A percentile compares a stretch with the other conserved stretches of the same genome.
phyloP scores from a whole-genome alignment of 73 alveolate genomes.

The Tetrahymena malaccensis region DNA sequence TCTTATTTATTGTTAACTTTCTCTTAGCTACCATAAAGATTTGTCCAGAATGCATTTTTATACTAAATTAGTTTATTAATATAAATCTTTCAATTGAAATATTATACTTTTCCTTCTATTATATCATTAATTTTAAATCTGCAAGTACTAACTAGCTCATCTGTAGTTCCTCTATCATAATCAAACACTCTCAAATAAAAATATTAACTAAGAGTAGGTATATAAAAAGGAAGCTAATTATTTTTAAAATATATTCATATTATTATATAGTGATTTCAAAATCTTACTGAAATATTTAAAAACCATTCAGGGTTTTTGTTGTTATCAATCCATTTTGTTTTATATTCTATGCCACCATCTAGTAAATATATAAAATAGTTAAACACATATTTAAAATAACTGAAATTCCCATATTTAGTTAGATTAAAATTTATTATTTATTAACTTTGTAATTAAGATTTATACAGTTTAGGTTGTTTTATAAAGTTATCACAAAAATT shows the following conservation, averaged over 20 bases:
- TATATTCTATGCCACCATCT: neutral
- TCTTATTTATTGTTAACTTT: neutral
- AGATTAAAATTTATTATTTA: no score
- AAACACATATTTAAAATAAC: no score
- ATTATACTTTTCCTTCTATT: neutral
- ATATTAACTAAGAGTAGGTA: neutral
- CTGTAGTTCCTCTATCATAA: neutral
- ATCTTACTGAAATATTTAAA: neutral
- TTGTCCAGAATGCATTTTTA: neutral
- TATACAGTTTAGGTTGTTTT: no score
- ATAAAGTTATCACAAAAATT: no score
- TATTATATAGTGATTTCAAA: neutral
- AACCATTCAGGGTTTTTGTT: neutral
- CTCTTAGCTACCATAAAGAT: neutral
- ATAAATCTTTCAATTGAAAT: neutral
- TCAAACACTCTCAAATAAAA: neutral
- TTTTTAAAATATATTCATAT: neutral
- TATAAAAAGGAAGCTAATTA: neutral
- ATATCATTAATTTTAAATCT: neutral
- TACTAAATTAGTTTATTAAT: neutral
- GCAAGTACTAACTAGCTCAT: neutral
- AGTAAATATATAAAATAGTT: no score
- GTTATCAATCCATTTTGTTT: neutral
- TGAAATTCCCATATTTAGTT: no score
- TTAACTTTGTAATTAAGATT: no score